Percentiles rank a stretch among this genome's conserved stretches.
Evolutionary conservation across 768 basidiomycete genomes (phyloP).

Genomic region (Cyclocybe cylindracea): DNA sequence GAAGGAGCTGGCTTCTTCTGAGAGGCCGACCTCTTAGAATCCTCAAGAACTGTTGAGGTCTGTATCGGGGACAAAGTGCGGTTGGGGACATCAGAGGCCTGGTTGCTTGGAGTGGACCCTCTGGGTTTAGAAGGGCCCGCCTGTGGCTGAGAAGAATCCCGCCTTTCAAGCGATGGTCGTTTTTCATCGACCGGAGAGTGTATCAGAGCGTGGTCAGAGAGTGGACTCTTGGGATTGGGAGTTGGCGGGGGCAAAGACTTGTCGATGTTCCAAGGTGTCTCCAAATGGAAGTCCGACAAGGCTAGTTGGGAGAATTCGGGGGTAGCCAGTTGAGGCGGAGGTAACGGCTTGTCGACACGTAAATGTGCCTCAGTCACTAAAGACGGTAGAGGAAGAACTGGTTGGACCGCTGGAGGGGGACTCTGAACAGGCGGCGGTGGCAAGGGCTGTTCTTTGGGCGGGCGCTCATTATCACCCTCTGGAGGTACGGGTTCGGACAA

Average conservation of each 20-base stretch:
- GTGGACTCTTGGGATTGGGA: not conserved
- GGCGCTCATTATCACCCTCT: constrained; percentile 7
- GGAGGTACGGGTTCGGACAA: not conserved
- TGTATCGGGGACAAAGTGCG: not conserved
- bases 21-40: constrained; percentile 9
- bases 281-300: constrained; percentile 12
- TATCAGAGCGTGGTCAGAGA: not conserved
- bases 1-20: not conserved
- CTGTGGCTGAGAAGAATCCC: too few species aligned
- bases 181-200: not conserved
- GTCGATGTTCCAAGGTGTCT: constrained; percentile 12
- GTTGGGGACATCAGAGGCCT: not conserved
- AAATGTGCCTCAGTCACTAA: not conserved
- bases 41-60: not conserved
- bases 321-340: constrained; percentile 21
- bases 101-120: too few species aligned
- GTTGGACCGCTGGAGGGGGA: not conserved
- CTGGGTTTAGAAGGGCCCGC: too few species aligned
- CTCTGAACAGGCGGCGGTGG: not conserved
- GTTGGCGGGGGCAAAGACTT: constrained; percentile 11
- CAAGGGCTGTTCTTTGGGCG: constrained; percentile 2
- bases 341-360: constrained; percentile 24
- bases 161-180: too few species aligned
- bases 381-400: not conserved
- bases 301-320: constrained; percentile 20